A percentile compares a stretch with the other conserved stretches of the same genome.
Conservation (phyloP, 2,329 filamentous ascomycete species). For the Pezizomycotina sp. region DNA sequence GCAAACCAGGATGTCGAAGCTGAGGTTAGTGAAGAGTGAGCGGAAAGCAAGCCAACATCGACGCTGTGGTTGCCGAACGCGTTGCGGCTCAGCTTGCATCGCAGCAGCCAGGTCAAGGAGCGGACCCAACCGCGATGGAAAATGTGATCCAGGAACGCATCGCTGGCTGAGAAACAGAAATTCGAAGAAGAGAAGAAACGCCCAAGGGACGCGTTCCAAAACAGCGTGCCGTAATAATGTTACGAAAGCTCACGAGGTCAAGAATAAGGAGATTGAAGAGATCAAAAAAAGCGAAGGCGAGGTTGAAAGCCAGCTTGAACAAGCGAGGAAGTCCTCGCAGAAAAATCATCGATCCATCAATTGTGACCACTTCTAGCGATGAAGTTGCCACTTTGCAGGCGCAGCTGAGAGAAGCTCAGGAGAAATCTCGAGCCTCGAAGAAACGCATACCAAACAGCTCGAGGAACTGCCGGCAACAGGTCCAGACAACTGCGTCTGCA, state of each 20-base stretch:
- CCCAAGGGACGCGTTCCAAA: slow-evolving; percentile 9
- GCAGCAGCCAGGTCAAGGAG: not conserved
- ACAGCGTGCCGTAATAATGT: slow-evolving; percentile 19
- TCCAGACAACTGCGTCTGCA: no score
- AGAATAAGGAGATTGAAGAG: slow-evolving; percentile 16
- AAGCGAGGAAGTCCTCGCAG: slow-evolving; percentile 12
- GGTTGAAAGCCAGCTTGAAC: slow-evolving; percentile 5
- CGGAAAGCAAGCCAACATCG: slow-evolving; percentile 14
- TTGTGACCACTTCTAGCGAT: no score
- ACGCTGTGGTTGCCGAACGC: slow-evolving; percentile 8
- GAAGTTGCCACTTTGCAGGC: slow-evolving; percentile 12
- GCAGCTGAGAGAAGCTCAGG: slow-evolving; percentile 11
- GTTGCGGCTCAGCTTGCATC: slow-evolving; percentile 1
- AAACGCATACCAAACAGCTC: no score
- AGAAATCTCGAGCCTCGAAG: no score
- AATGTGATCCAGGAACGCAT: slow-evolving; percentile 19
- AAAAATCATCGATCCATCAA: slow-evolving; percentile 8
- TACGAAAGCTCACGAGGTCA: slow-evolving; percentile 21
- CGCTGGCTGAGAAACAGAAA: slow-evolving; percentile 20
- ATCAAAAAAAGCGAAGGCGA: no score
- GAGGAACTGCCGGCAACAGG: no score
- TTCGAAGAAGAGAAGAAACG: slow-evolving; percentile 20
- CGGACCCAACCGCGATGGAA: slow-evolving; percentile 1
- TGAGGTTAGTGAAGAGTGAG: slow-evolving; percentile 19
- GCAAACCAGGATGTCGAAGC: slow-evolving; percentile 19